These are phyloP conservation scores for Tricholoma sp. DNA, from an alignment of 768 basidiomycete genomes.

Conservation along the genomic window DNA sequence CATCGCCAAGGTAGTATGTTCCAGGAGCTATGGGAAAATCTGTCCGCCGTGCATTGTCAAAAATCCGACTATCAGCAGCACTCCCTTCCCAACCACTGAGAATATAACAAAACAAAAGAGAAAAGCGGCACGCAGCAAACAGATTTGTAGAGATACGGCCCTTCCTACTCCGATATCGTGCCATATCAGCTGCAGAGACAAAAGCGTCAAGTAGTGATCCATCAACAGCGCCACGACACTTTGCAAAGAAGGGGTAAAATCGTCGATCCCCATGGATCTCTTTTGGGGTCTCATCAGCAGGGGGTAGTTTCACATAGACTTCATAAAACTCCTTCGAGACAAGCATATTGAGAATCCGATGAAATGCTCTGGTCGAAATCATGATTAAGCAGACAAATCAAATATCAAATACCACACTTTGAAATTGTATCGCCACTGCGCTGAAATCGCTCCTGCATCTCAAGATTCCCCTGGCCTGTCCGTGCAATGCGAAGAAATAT, in stretches of 20 bases:
- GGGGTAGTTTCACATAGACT: conserved; percentile 5
- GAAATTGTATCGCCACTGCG: not conserved
- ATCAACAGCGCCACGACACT: conserved; percentile 28
- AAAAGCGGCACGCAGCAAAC: conserved; percentile 29
- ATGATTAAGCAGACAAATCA: not conserved
- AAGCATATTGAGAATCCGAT: conserved; percentile 15
- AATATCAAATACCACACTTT: too few relatives aligned
- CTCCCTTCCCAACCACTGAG: conserved; percentile 38
- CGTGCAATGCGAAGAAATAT: too few relatives aligned
- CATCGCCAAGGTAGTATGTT: conserved; percentile 32
- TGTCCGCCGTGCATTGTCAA: conserved; percentile 18
- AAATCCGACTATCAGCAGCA: conserved; percentile 30
- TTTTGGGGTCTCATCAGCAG: conserved; percentile 11
- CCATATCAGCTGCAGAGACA: conserved; percentile 10
- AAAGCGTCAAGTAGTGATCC: conserved; percentile 24
- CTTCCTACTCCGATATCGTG: conserved; percentile 20
- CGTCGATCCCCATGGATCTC: conserved; percentile 23
- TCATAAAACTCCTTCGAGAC: conserved; percentile 4
- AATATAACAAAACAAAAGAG: conserved; percentile 31
- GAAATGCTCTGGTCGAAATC: conserved; percentile 17
- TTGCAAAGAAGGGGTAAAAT: conserved; percentile 29
- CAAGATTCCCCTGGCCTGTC: not conserved
- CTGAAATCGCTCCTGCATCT: not conserved
- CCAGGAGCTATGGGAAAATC: conserved; percentile 27
- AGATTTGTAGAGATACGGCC: conserved; percentile 33